Evolutionary conservation across 192 early-diverging fungal genomes (phyloP).

Genomic region (Entophlyctis helioformis): DNA sequence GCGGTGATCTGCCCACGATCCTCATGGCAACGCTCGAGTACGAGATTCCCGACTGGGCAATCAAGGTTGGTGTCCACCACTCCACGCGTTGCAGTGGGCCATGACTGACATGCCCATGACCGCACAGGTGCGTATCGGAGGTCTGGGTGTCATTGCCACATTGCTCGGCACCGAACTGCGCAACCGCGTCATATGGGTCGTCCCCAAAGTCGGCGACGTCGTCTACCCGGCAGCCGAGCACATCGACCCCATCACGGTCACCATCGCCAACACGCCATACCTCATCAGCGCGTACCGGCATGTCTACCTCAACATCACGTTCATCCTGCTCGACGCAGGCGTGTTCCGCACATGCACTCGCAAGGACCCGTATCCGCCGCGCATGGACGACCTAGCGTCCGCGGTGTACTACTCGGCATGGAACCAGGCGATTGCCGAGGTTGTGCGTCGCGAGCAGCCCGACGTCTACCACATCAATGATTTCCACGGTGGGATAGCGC

Average conservation of each 20-base stretch:
- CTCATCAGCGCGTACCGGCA: background rate
- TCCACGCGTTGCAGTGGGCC: too few species aligned
- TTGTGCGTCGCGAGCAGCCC: background rate
- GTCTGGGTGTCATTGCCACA: constrained; percentile 1
- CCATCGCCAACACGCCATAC: background rate
- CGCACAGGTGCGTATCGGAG: constrained; percentile 3
- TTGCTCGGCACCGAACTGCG: background rate
- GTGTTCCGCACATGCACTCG: background rate
- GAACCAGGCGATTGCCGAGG: constrained; percentile 2
- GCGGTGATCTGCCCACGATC: background rate
- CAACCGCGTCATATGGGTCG: background rate
- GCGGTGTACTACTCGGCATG: constrained; percentile 1
- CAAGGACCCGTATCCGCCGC: constrained; percentile 2
- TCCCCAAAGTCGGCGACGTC: constrained; percentile 2
- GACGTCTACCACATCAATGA: constrained; percentile 2
- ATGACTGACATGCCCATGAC: too few species aligned
- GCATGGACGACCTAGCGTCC: constrained; percentile 2
- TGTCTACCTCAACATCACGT: background rate
- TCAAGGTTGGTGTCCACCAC: constrained; percentile 3
- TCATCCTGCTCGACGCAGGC: background rate
- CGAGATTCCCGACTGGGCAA: constrained; percentile 4
- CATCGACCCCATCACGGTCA: background rate
- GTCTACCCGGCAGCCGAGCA: background rate
- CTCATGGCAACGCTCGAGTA: background rate
- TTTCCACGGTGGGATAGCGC: constrained; percentile 2